Conservation (phyloP, 2,329 filamentous ascomycete species). For the Fusarium odoratissimum region DNA sequence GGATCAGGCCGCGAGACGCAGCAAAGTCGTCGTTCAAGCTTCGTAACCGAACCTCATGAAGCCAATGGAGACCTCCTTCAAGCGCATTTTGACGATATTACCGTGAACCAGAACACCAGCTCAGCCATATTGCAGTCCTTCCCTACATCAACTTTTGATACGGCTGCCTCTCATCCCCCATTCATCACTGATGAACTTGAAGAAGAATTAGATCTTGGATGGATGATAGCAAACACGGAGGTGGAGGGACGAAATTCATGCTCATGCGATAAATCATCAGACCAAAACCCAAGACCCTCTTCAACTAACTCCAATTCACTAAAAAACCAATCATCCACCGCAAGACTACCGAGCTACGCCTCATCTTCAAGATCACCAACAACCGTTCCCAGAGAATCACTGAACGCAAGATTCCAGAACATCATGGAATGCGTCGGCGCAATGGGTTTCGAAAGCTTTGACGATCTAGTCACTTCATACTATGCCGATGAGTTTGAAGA, state of each 20-base stretch:
- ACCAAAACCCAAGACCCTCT: not conserved
- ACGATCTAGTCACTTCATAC: not conserved
- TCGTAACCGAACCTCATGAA: not conserved
- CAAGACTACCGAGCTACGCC: too few relatives aligned
- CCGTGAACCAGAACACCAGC: too few relatives aligned
- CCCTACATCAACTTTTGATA: not conserved
- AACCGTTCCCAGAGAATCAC: not conserved
- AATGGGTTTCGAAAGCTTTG: not conserved
- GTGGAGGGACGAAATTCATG: not conserved
- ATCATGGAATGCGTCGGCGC: not conserved
- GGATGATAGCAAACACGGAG: not conserved
- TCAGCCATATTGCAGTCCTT: not conserved
- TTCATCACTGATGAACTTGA: not conserved
- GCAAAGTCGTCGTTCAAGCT: not conserved
- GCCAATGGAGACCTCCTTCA: not conserved
- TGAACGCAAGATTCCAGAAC: not conserved
- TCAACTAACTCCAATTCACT: not conserved
- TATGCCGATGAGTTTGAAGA: not conserved
- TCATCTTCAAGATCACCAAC: not conserved
- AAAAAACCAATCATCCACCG: not conserved
- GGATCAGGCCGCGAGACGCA: not conserved
- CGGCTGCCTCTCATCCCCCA: not conserved
- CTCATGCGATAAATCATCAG: not conserved
- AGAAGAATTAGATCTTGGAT: not conserved
- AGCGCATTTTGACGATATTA: not conserved